phyloP scores from a whole-genome alignment of 768 basidiomycete genomes.

The Tylopilus rubrobrunneus region DNA sequence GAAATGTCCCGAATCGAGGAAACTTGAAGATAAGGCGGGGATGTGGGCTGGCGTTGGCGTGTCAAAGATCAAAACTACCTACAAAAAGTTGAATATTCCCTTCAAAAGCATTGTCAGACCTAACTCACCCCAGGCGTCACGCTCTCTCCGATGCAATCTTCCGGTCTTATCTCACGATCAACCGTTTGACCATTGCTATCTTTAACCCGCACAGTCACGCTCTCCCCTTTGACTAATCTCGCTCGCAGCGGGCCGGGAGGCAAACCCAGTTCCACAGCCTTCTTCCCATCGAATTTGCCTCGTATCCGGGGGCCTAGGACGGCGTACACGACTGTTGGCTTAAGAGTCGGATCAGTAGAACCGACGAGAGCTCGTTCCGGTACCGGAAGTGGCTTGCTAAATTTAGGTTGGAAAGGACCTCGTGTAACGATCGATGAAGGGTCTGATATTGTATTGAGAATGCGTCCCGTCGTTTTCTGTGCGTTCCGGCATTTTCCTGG shows the following conservation, averaged over 20 bases:
- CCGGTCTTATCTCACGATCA: conserved; percentile 51
- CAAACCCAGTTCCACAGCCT: conserved; percentile 63
- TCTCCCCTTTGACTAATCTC: conserved; percentile 59
- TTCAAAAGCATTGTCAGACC: background rate
- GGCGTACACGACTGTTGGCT: conserved; percentile 46
- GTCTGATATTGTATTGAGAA: background rate
- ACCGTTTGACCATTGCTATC: conserved; percentile 40
- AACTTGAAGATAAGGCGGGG: conserved; percentile 45
- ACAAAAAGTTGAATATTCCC: background rate
- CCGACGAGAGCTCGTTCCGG: conserved; percentile 21
- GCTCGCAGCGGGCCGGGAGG: conserved; percentile 55
- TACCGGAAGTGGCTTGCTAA: conserved; percentile 17
- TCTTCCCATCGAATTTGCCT: conserved; percentile 69
- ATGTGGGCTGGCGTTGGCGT: conserved; percentile 62
- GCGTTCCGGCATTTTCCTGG: conserved; percentile 4
- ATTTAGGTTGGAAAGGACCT: conserved; percentile 13
- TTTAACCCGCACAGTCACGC: conserved; percentile 52
- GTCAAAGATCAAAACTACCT: conserved; percentile 70
- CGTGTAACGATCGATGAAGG: conserved; percentile 7
- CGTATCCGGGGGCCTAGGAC: conserved; percentile 50
- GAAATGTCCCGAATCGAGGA: conserved; percentile 46
- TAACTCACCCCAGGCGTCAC: conserved; percentile 45
- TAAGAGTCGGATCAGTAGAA: conserved; percentile 12
- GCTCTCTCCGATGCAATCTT: conserved; percentile 55
- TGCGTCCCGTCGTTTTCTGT: conserved; percentile 10